Conservation (phyloP, 768 basidiomycete species). For the Ephemerocybe angulata region DNA sequence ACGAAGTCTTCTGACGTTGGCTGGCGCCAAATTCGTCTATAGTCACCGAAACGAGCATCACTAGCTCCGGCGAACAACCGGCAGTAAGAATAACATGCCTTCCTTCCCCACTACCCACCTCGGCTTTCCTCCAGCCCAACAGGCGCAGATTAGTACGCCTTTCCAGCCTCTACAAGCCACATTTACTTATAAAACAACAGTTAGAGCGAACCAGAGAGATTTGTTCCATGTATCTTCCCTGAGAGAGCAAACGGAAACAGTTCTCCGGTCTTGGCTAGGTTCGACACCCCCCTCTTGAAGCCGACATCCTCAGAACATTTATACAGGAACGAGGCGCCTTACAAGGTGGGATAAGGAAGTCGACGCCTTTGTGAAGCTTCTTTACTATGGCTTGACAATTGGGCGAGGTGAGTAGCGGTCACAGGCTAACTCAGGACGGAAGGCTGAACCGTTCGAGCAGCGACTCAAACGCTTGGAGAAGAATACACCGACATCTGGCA, state of each 20-base stretch:
- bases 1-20: conserved; percentile 9
- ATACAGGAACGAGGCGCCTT: conserved; percentile 73
- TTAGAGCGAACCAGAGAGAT: conserved; percentile 83
- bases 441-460: conserved; percentile 33
- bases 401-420: conserved; percentile 67
- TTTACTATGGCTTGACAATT: conserved; percentile 72
- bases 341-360: conserved; percentile 80
- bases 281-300: conserved; percentile 16
- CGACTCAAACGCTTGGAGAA: conserved; percentile 82
- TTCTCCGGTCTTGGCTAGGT: conserved; percentile 79
- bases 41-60: background rate
- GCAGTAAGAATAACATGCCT: conserved; percentile 13
- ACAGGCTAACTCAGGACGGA: background rate
- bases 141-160: conserved; percentile 77
- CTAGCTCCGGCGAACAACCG: conserved; percentile 1
- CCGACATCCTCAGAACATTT: conserved; percentile 1
- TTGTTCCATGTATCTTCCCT: conserved; percentile 71
- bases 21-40: conserved; percentile 4
- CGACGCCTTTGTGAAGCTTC: conserved; percentile 60
- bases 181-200: conserved; percentile 35
- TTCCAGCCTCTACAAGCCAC: background rate
- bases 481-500: conserved; percentile 88
- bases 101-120: conserved; percentile 14
- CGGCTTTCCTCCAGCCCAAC: conserved; percentile 71
- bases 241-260: conserved; percentile 70